These are phyloP conservation scores for Penicillium angulare DNA, from an alignment of 495 filamentous ascomycete species.

Conservation along the genomic window DNA sequence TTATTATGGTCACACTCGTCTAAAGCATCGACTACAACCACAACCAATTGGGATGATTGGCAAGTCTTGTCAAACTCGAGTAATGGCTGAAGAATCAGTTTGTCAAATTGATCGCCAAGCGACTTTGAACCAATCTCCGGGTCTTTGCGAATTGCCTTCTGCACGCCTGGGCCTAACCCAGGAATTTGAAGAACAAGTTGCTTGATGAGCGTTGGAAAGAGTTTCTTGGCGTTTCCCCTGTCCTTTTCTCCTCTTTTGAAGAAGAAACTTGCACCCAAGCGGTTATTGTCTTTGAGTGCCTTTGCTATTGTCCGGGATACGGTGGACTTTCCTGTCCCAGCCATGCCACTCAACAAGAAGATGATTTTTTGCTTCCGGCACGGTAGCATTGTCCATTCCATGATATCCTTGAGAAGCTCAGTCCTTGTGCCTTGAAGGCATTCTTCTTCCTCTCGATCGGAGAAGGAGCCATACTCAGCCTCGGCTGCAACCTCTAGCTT, in stretches of 20 bases:
- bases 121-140: slow-evolving; percentile 21
- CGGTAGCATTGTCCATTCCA: slow-evolving; percentile 25
- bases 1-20: slow-evolving; percentile 49
- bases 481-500: slow-evolving; percentile 13
- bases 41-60: slow-evolving; percentile 13
- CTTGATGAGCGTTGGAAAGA: slow-evolving; percentile 45
- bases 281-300: slow-evolving; percentile 1
- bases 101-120: not conserved
- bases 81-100: slow-evolving; percentile 46
- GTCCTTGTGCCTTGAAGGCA: slow-evolving; percentile 35
- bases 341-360: slow-evolving; percentile 46
- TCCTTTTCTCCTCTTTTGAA: slow-evolving; percentile 50
- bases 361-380: slow-evolving; percentile 22
- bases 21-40: slow-evolving; percentile 51
- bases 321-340: slow-evolving; percentile 48
- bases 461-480: slow-evolving; percentile 26
- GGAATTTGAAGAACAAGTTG: slow-evolving; percentile 37
- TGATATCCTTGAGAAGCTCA: slow-evolving; percentile 29
- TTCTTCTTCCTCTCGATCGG: slow-evolving; percentile 20
- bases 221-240: slow-evolving; percentile 32
- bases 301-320: slow-evolving; percentile 32
- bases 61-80: not conserved
- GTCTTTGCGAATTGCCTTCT: slow-evolving; percentile 36
- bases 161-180: slow-evolving; percentile 26
- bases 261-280: slow-evolving; percentile 47